Evolutionary conservation across 1,284 basidiomycete species (phyloP), one percentile per base, ranked within the genome.

Genomic region (Veloporphyrellus conicus): DNA sequence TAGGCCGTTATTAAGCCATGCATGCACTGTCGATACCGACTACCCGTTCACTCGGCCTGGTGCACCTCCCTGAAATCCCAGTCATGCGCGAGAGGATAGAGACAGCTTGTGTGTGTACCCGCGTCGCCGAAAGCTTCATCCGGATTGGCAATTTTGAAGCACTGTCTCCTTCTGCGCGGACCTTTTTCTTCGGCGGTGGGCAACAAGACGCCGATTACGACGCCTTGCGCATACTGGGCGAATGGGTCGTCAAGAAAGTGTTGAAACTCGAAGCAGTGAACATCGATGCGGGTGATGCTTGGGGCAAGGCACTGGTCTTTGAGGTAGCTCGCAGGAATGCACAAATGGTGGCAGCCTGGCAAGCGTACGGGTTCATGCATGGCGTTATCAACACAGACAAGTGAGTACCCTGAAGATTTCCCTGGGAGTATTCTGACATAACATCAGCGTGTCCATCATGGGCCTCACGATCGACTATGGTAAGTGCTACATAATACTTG

Each of bases 371-470:
- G 0, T 94, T 90, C 65, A 93, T 93, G 87, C 86, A 90, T 58
- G 87, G 87, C 0, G 94, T 98, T n/a, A 90, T 97, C 59, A 97
- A 97, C 64, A 96, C 94, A 3, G 94, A 97, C 72, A 94, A 94
- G 86, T 87, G 53, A 45, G 79, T 62, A 10, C 32, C 11, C 14
- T 33, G 35, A 43, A 27, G 23, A n/a, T 23, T 40, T 11, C 28
- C 11, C 19, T 6, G 2, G 6, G 18, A n/a, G 22, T 32, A 25
- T 36, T 15, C 45, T 60, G 45, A 65, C 49, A n/a, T 22, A 33
- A 16, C 22, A 19, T 12, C 53, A 88, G 85, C 54, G 82, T 94
- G 28, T 90, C 89, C 3, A 75, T 97, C 22, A 71, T 92, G 19
- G 94, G 94, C 1, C 69, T 94, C 46, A 96, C 93, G 0, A 96